phyloP scores from a whole-genome alignment of 2,329 filamentous ascomycete genomes.

The Lasiodiplodia theobromae region DNA sequence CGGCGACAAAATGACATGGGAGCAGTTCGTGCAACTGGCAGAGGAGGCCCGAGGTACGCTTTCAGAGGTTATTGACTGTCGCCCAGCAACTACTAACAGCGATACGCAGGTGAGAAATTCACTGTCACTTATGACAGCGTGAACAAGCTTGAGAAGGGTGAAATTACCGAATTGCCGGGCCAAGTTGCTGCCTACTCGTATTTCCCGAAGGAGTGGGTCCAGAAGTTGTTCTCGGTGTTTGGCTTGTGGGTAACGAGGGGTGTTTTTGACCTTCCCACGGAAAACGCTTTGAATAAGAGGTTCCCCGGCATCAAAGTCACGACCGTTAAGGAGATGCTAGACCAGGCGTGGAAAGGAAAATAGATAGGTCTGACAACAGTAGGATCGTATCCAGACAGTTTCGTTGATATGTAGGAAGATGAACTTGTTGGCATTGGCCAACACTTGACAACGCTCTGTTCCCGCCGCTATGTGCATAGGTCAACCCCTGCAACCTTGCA shows the following conservation, averaged over 20 bases:
- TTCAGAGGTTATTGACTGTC: too few species aligned
- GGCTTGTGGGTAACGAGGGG: background rate
- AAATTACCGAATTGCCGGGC: background rate
- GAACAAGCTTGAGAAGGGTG: constrained; percentile 5
- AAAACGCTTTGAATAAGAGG: background rate
- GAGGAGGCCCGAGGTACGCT: background rate
- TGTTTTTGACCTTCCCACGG: background rate
- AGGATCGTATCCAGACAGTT: too few species aligned
- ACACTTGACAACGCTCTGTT: too few species aligned
- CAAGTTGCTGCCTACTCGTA: background rate
- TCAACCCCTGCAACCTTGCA: constrained; percentile 31
- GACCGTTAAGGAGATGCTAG: background rate
- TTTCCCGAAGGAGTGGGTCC: background rate
- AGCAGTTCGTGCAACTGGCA: background rate
- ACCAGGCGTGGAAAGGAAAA: background rate
- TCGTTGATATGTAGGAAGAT: too few species aligned
- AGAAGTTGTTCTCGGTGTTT: background rate
- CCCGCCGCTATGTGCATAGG: background rate
- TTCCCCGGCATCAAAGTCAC: background rate
- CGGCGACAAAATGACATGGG: background rate
- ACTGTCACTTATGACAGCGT: constrained; percentile 6
- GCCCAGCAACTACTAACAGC: too few species aligned
- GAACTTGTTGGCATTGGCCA: too few species aligned
- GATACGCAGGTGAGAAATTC: constrained; percentile 1
- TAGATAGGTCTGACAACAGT: too few species aligned